Evolutionary conservation across 2,329 filamentous ascomycete species (phyloP), one percentile per base, ranked within the genome.

Genomic region (Capronia epimyces): DNA sequence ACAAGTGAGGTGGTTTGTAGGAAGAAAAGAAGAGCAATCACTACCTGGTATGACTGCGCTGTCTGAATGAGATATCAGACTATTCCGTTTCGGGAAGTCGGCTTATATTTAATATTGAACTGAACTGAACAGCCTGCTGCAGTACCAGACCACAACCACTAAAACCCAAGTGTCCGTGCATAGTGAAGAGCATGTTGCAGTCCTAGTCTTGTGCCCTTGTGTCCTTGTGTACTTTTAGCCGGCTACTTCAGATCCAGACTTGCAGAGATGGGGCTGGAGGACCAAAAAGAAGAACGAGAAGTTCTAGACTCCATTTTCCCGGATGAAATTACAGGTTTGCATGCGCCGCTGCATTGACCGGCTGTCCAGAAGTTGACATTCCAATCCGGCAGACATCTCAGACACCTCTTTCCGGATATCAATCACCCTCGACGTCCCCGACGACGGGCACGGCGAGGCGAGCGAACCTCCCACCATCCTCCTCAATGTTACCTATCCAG

Each of bases 241-340:
- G 25, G 6, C 25, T 27, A 10, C 25, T 10, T 5, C 6, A 32
- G 29, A 3, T 9, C 13, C 29, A 32, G 29, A 3, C 7, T n/a
- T 12, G 7, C 29, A 8, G n/a, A 32, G 21, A 75, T 75, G 73
- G 73, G 72, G 48, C 67, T 70, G 67, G 91, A 97, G 76, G 93
- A 98, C 55, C 93, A 98, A 70, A 74, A 84, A 60, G 93, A 98
- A 73, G 93, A 98, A 78, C 84, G 90, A 56, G 93, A 98, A 71
- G 91, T 98, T 63, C 88, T 98, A 67, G 89, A 95, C 66, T 96
- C 91, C 55, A 98, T 98, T 66, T 98, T 97, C 62, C 89, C 93
- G 1, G 91, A 98, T 54, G 93, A 98, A 73, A 95, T 98, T 62
- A 91, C 84, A 79, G 86, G 89, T 91, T 65, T 42, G 69, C 57